A percentile compares a stretch with the other conserved stretches of the same genome.
Evolutionary conservation across 129 eudicot genomes (phyloP).

Genomic region (Flaveria sonorensis): DNA sequence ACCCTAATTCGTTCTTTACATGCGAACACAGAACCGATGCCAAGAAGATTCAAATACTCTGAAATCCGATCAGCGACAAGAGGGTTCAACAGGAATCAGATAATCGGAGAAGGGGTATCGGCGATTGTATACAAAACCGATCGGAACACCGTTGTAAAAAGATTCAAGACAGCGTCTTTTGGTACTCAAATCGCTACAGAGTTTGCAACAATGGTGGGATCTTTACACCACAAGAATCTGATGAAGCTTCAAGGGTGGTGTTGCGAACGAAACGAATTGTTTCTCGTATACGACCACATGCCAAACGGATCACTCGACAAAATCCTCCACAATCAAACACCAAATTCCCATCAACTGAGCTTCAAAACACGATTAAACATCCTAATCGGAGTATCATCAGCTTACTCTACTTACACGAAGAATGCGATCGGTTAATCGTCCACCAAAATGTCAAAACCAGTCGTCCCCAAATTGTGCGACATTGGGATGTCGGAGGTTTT

Average conservation of each 20-base stretch:
- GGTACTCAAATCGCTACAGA: slow-evolving; percentile 49
- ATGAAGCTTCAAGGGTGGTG: slow-evolving; percentile 71
- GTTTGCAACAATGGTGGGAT: slow-evolving; percentile 49
- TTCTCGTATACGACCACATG: slow-evolving; percentile 63
- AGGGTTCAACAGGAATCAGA: slow-evolving; percentile 44
- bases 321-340: slow-evolving; percentile 27
- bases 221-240: slow-evolving; percentile 54
- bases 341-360: slow-evolving; percentile 5
- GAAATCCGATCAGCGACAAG: slow-evolving; percentile 56
- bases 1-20: slow-evolving; percentile 16
- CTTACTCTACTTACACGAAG: slow-evolving; percentile 60
- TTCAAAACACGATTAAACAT: slow-evolving; percentile 44
- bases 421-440: slow-evolving; percentile 51
- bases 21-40: slow-evolving; percentile 22
- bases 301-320: slow-evolving; percentile 59
- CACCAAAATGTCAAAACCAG: slow-evolving; percentile 58
- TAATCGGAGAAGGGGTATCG: slow-evolving; percentile 50
- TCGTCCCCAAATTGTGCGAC: slow-evolving; percentile 55
- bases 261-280: slow-evolving; percentile 50
- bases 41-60: slow-evolving; percentile 40
- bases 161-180: slow-evolving; percentile 35
- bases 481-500: slow-evolving; percentile 51
- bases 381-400: slow-evolving; percentile 53
- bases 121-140: slow-evolving; percentile 51
- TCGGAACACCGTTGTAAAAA: slow-evolving; percentile 41